Conservation (phyloP, 148 eudicot genomes). For the Dianthus caryophyllus region DNA sequence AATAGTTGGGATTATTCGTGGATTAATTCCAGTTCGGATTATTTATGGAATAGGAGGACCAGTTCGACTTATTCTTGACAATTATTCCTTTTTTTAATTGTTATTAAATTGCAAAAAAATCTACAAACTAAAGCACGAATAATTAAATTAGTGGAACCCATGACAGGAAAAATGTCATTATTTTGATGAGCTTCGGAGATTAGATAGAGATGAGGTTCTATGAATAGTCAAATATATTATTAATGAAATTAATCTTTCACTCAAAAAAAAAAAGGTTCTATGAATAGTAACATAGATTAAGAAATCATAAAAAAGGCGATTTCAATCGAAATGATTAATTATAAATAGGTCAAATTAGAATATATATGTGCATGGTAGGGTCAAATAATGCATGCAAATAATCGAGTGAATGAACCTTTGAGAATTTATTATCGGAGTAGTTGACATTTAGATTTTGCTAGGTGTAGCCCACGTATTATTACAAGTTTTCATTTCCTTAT, state of each 20-base stretch:
- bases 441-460: conserved; percentile 21
- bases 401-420: not conserved
- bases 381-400: conserved; percentile 11
- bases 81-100: not conserved
- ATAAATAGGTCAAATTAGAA: conserved; percentile 19
- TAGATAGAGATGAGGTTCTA: conserved; percentile 9
- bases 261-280: too few relatives aligned
- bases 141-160: conserved; percentile 23
- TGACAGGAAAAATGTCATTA: conserved; percentile 8
- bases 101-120: conserved; percentile 7
- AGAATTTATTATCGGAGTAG: conserved; percentile 10
- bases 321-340: conserved; percentile 17
- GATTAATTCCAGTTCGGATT: too few relatives aligned
- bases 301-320: conserved; percentile 8
- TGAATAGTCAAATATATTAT: conserved; percentile 11
- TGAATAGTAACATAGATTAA: conserved; percentile 9
- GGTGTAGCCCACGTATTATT: conserved; percentile 2
- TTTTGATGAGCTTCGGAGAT: conserved; percentile 7
- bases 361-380: conserved; percentile 17
- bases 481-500: not conserved
- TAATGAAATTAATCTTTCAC: too few relatives aligned
- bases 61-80: too few relatives aligned
- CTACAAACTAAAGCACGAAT: conserved; percentile 3
- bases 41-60: too few relatives aligned
- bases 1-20: too few relatives aligned